Evolutionary conservation across 169 alveolate species (phyloP).

Genomic region (Cystoisospora suis): DNA sequence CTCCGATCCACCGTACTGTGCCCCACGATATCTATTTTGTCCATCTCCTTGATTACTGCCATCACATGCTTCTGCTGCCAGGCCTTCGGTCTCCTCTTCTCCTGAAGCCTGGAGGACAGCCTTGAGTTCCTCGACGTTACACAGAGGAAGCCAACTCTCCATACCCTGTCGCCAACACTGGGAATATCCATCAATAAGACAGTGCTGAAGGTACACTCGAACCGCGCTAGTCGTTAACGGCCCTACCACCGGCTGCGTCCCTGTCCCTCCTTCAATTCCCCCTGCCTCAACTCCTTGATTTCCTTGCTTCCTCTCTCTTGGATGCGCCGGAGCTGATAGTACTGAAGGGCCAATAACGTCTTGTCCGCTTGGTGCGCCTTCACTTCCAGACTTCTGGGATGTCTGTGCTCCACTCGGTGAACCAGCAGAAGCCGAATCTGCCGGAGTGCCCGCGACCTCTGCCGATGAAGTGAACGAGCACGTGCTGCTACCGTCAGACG

Average conservation of each 20-base stretch:
- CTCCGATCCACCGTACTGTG: not conserved
- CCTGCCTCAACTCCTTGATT: not conserved
- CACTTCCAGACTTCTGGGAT: not conserved
- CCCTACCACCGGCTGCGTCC: not conserved
- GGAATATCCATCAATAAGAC: constrained; percentile 12
- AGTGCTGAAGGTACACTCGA: constrained; percentile 13
- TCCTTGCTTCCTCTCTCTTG: not conserved
- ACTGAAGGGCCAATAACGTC: no score
- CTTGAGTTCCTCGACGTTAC: not conserved
- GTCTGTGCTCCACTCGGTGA: not conserved
- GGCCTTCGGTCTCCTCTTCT: not conserved
- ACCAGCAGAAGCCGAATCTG: no score
- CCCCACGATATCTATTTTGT: no score
- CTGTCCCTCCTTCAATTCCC: not conserved
- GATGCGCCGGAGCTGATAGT: no score
- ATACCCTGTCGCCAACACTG: constrained; percentile 15
- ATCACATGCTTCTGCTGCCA: not conserved
- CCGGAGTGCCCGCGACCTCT: no score
- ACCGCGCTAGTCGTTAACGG: not conserved
- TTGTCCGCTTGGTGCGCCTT: no score
- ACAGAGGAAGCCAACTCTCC: not conserved
- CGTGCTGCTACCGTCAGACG: no score
- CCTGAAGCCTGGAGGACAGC: not conserved
- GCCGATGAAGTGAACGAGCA: no score
- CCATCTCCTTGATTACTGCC: no score